A percentile compares a stretch with the other conserved stretches of the same genome.
phyloP scores from a whole-genome alignment of 768 basidiomycete species.

The Hygrocybe punicea region DNA sequence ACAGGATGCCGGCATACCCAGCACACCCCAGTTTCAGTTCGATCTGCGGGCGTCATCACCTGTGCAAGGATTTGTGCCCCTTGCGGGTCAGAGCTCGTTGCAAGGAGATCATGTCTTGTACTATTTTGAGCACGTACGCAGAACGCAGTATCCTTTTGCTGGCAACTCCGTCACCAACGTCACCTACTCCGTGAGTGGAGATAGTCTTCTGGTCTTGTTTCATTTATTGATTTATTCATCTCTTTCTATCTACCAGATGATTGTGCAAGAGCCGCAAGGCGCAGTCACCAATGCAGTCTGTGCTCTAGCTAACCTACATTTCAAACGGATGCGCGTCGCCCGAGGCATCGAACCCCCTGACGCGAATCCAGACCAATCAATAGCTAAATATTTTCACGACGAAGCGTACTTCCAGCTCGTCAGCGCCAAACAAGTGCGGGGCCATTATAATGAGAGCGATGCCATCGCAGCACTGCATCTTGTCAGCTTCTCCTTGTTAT shows the following conservation, averaged over 20 bases:
- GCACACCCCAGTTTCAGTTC: slow-evolving; percentile 15
- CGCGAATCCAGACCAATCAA: slow-evolving; percentile 51
- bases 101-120: slow-evolving; percentile 64
- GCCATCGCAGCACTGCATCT: slow-evolving; percentile 78
- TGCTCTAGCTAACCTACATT: slow-evolving; percentile 72
- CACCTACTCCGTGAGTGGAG: slow-evolving; percentile 57
- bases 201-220: neutral
- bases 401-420: slow-evolving; percentile 64
- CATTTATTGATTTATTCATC: neutral
- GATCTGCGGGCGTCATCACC: neutral
- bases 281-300: slow-evolving; percentile 70
- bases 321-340: slow-evolving; percentile 56
- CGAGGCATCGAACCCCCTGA: slow-evolving; percentile 59
- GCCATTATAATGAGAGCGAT: slow-evolving; percentile 59
- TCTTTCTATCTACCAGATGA: slow-evolving; percentile 37
- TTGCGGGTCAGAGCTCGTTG: slow-evolving; percentile 40
- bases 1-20: neutral
- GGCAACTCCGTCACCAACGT: slow-evolving; percentile 59
- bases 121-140: slow-evolving; percentile 71
- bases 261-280: slow-evolving; percentile 64
- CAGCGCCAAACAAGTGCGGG: slow-evolving; percentile 51
- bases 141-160: slow-evolving; percentile 63
- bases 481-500: slow-evolving; percentile 67
- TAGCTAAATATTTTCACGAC: slow-evolving; percentile 63
- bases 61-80: neutral